These are phyloP conservation scores for Lactifluus hygrophoroides DNA, from an alignment of 768 basidiomycete species.

Conservation along the genomic window DNA sequence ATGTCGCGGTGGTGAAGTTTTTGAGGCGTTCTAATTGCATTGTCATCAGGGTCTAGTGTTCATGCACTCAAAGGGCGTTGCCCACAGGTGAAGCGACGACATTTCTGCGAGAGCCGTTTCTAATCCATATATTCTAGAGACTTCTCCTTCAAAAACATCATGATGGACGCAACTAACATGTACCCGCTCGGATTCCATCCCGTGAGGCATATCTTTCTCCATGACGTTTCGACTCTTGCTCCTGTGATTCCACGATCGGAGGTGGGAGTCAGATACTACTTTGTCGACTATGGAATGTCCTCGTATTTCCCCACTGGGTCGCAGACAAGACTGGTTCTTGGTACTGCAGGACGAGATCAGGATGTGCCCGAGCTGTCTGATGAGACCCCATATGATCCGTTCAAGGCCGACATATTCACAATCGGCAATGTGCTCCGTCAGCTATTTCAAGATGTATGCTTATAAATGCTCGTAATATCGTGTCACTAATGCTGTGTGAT, in stretches of 20 bases:
- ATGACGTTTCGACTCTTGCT: not conserved
- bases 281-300: slow-evolving; percentile 12
- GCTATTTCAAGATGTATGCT: not conserved
- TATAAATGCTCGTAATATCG: too few relatives aligned
- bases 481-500: too few relatives aligned
- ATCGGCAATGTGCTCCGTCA: slow-evolving; percentile 1
- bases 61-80: slow-evolving; percentile 15
- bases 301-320: not conserved
- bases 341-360: too few relatives aligned
- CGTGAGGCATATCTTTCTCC: not conserved
- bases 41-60: slow-evolving; percentile 11
- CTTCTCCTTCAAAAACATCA: not conserved
- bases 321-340: not conserved
- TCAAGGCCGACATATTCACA: slow-evolving; percentile 18
- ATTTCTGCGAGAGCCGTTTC: not conserved
- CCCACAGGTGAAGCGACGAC: slow-evolving; percentile 5
- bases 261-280: slow-evolving; percentile 10
- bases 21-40: too few relatives aligned
- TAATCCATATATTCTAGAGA: not conserved
- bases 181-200: slow-evolving; percentile 19
- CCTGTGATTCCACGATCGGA: not conserved
- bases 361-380: slow-evolving; percentile 12
- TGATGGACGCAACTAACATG: slow-evolving; percentile 17
- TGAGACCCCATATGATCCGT: slow-evolving; percentile 11
- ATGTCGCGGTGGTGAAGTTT: too few relatives aligned